phyloP scores from a whole-genome alignment of 768 basidiomycete genomes.

The Lentinula raphanica region DNA sequence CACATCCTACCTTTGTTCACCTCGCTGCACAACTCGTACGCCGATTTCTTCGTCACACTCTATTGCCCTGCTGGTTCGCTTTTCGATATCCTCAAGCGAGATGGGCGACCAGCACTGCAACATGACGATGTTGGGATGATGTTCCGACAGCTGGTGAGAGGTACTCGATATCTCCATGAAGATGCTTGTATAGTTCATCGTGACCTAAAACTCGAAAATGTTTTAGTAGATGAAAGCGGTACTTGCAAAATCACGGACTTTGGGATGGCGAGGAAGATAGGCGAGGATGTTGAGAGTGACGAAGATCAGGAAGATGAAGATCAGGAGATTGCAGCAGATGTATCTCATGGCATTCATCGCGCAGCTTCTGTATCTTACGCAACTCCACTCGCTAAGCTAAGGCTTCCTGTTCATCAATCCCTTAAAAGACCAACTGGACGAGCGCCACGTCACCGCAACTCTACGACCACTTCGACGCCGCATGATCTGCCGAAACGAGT shows the following conservation, averaged over 20 bases:
- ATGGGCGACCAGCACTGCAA: constrained; percentile 59
- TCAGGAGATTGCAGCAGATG: constrained; percentile 11
- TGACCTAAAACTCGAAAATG: constrained; percentile 96
- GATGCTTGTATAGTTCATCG: constrained; percentile 77
- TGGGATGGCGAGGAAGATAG: constrained; percentile 69
- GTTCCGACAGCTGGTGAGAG: constrained; percentile 82
- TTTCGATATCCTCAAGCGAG: constrained; percentile 74
- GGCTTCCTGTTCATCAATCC: constrained; percentile 25
- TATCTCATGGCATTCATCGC: constrained; percentile 27
- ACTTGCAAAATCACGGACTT: constrained; percentile 86
- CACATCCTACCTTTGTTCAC: constrained; percentile 83
- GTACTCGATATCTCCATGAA: constrained; percentile 78
- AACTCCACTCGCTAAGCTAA: constrained; percentile 17
- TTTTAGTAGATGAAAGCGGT: constrained; percentile 85
- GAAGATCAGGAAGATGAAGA: constrained; percentile 34
- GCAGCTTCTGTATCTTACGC: constrained; percentile 35
- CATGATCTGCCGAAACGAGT: constrained; percentile 21
- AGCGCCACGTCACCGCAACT: constrained; percentile 47
- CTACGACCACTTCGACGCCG: constrained; percentile 23
- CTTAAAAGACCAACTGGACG: constrained; percentile 29
- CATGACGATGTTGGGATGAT: constrained; percentile 80
- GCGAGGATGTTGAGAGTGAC: constrained; percentile 35
- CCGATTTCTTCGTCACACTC: constrained; percentile 79
- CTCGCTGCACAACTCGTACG: constrained; percentile 48
- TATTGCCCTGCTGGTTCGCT: constrained; percentile 83